Evolutionary conservation across 2,329 filamentous ascomycete species (phyloP).

Genomic region (Monosporascus sp.): DNA sequence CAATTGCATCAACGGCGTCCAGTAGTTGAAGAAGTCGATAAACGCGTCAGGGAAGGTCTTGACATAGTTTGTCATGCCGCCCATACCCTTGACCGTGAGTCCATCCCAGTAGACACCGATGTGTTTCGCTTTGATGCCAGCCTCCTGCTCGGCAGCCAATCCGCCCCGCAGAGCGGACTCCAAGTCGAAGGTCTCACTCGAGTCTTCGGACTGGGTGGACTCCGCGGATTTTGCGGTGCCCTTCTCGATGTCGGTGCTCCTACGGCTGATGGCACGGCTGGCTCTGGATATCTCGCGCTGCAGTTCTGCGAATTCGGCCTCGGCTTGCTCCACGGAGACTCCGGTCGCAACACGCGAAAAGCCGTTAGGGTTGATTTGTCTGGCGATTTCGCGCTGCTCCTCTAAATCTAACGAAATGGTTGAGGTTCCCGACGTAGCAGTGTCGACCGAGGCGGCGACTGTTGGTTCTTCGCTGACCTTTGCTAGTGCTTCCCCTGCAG

Average conservation of each 20-base stretch:
- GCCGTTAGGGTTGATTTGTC: conserved; percentile 44
- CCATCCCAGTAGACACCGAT: conserved; percentile 77
- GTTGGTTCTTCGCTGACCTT: not conserved
- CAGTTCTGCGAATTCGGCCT: conserved; percentile 66
- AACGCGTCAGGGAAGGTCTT: conserved; percentile 75
- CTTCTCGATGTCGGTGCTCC: conserved; percentile 54
- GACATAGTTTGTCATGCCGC: conserved; percentile 68
- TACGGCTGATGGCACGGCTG: conserved; percentile 37
- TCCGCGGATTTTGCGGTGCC: conserved; percentile 32
- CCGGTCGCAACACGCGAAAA: conserved; percentile 38
- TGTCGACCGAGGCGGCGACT: conserved; percentile 8
- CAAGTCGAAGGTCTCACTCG: conserved; percentile 65
- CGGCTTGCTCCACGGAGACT: conserved; percentile 62
- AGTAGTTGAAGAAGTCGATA: conserved; percentile 70
- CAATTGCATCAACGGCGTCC: conserved; percentile 58
- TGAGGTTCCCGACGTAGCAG: conserved; percentile 16
- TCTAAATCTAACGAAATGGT: conserved; percentile 24
- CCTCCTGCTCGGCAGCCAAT: conserved; percentile 64
- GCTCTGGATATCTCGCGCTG: conserved; percentile 57
- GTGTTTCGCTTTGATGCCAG: conserved; percentile 76
- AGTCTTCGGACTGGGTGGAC: conserved; percentile 38
- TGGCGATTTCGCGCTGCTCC: conserved; percentile 35
- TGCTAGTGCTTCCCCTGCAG: not conserved
- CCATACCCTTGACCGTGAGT: conserved; percentile 70
- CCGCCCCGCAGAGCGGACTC: conserved; percentile 69